These are phyloP conservation scores for Candida cerambycidarum DNA, from an alignment of 805 yeast species.

Conservation along the genomic window DNA sequence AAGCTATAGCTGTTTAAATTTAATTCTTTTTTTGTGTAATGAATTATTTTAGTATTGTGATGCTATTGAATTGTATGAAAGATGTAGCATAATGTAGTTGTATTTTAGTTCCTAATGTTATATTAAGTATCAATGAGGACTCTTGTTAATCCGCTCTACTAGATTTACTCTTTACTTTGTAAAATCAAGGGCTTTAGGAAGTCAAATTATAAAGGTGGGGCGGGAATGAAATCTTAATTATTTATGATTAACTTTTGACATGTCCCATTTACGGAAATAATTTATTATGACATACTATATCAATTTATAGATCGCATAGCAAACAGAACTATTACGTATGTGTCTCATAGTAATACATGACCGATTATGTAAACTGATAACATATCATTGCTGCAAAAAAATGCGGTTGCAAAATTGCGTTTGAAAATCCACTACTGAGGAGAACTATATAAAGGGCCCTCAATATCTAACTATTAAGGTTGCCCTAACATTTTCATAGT, in stretches of 20 bases:
- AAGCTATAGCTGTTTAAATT: slow-evolving; percentile 37
- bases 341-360: neutral
- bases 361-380: slow-evolving; percentile 3
- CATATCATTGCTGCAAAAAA: slow-evolving; percentile 3
- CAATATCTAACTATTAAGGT: neutral
- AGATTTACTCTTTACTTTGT: too few relatives aligned
- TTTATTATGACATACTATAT: neutral
- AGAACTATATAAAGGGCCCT: slow-evolving; percentile 3
- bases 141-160: too few relatives aligned
- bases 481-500: neutral
- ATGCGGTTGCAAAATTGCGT: slow-evolving; percentile 5
- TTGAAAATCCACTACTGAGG: slow-evolving; percentile 3
- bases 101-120: slow-evolving; percentile 4
- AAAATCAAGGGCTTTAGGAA: too few relatives aligned
- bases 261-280: too few relatives aligned
- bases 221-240: too few relatives aligned
- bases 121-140: too few relatives aligned
- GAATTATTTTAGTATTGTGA: neutral
- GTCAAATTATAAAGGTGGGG: too few relatives aligned
- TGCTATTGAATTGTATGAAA: neutral
- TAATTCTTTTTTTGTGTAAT: neutral
- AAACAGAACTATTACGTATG: slow-evolving; percentile 1
- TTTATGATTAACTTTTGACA: neutral
- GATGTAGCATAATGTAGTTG: neutral
- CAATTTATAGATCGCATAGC: too few relatives aligned